A percentile compares a stretch with the other conserved stretches of the same genome.
Conservation (phyloP, 1,284 basidiomycete genomes). For the Rhodotorula sp. region DNA sequence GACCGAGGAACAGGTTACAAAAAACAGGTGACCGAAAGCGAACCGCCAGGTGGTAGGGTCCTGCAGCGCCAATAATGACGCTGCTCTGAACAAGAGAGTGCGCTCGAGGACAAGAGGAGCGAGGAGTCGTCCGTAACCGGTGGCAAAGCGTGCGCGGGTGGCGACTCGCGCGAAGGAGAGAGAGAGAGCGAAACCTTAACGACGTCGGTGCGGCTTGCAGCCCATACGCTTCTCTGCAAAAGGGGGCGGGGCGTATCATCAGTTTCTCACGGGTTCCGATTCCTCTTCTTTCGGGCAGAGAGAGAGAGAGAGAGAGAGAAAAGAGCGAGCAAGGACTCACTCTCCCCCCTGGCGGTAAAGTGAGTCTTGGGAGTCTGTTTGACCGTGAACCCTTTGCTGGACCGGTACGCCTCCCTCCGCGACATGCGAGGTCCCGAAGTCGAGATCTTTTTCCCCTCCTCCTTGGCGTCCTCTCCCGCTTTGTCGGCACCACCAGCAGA, state of each 20-base stretch:
- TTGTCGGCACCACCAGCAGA: background rate
- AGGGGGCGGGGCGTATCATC: background rate
- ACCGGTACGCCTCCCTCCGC: slow-evolving; percentile 34
- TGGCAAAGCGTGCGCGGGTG: too few species aligned
- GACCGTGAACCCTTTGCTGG: slow-evolving; percentile 33
- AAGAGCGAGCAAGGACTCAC: background rate
- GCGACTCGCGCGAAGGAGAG: too few species aligned
- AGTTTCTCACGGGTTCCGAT: too few species aligned
- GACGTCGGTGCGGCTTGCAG: slow-evolving; percentile 40
- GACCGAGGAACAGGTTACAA: too few species aligned
- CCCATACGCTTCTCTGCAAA: slow-evolving; percentile 28
- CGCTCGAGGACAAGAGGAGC: too few species aligned
- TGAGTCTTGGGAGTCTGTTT: slow-evolving; percentile 33
- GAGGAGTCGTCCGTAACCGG: too few species aligned
- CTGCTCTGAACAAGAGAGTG: too few species aligned
- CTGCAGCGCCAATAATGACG: too few species aligned
- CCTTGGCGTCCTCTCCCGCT: background rate
- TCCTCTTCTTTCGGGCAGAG: too few species aligned
- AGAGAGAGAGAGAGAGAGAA: too few species aligned
- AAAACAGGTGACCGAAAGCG: too few species aligned
- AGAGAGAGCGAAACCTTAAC: slow-evolving; percentile 55
- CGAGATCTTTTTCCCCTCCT: slow-evolving; percentile 21
- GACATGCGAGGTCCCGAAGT: slow-evolving; percentile 39
- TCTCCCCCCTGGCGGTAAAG: slow-evolving; percentile 30
- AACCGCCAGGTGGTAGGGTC: too few species aligned